Percentiles rank a stretch among this genome's conserved stretches.
Evolutionary conservation across 2,329 filamentous ascomycete species (phyloP).

Genomic region (Nigrograna mackinnonii): DNA sequence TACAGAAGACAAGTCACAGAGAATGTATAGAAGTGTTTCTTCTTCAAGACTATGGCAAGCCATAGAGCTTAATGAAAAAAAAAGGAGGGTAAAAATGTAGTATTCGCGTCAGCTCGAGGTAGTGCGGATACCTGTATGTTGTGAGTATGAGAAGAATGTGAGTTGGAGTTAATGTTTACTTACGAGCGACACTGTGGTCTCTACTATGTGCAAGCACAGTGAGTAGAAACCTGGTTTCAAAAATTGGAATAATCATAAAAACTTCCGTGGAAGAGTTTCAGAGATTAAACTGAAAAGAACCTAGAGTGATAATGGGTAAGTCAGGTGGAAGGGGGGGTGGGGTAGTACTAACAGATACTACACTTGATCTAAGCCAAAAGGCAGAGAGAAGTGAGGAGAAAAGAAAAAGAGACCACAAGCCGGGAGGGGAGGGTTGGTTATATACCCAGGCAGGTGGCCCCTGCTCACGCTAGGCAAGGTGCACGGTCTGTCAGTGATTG

Average conservation of each 20-base stretch:
- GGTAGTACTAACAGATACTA: constrained; percentile 90
- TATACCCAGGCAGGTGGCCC: constrained; percentile 7
- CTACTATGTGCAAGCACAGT: constrained; percentile 72
- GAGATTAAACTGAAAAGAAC: constrained; percentile 98
- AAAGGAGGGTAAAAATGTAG: neutral
- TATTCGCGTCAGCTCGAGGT: neutral
- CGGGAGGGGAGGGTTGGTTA: constrained; percentile 7
- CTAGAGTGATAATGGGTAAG: too few relatives aligned
- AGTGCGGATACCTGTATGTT: too few relatives aligned
- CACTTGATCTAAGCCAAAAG: constrained; percentile 19
- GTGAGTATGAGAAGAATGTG: too few relatives aligned
- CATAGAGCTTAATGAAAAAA: neutral
- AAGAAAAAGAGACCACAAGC: constrained; percentile 36
- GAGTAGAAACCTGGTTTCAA: constrained; percentile 56
- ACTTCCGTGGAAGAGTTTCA: constrained; percentile 77
- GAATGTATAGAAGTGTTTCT: too few relatives aligned
- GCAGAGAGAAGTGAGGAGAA: constrained; percentile 16
- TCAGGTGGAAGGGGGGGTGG: too few relatives aligned
- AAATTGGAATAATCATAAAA: constrained; percentile 81
- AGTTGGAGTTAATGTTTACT: too few relatives aligned
- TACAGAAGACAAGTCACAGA: too few relatives aligned
- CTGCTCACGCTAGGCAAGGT: too few relatives aligned
- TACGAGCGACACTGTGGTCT: constrained; percentile 4
- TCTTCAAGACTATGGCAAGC: neutral
- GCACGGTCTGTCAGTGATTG: too few relatives aligned